A percentile compares a stretch with the other conserved stretches of the same genome.
Conservation (phyloP, 371 early-diverging fungal species). For the Paraphysoderma sedebokerense region DNA sequence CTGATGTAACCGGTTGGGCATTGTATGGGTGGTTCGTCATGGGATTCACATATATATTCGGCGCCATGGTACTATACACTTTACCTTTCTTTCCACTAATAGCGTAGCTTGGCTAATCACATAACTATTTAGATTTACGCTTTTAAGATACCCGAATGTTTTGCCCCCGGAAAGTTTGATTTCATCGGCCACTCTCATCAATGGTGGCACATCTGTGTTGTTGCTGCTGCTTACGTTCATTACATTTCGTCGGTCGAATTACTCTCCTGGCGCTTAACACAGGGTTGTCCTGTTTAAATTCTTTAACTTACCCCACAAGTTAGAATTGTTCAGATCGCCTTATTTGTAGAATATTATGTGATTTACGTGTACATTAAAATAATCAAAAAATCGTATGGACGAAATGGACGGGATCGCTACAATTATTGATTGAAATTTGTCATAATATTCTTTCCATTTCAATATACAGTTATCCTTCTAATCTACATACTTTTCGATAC, state of each 20-base stretch:
- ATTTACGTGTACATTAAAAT: too few relatives aligned
- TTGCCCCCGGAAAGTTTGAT: constrained; percentile 57
- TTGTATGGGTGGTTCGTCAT: background rate
- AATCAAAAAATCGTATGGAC: too few relatives aligned
- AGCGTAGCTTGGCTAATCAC: background rate
- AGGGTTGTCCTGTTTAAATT: too few relatives aligned
- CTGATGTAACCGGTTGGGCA: background rate
- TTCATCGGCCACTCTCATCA: constrained; percentile 54
- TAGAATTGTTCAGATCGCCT: too few relatives aligned
- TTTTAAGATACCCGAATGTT: constrained; percentile 49
- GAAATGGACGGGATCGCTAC: too few relatives aligned
- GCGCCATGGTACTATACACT: constrained; percentile 7
- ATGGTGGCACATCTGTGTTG: constrained; percentile 59
- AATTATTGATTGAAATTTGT: too few relatives aligned
- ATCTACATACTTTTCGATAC: background rate
- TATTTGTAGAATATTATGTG: too few relatives aligned
- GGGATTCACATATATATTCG: constrained; percentile 4
- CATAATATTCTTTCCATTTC: too few relatives aligned
- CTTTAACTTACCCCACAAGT: too few relatives aligned
- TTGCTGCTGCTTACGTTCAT: constrained; percentile 47
- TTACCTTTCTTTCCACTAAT: too few relatives aligned
- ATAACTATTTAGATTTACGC: constrained; percentile 52
- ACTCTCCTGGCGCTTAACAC: too few relatives aligned
- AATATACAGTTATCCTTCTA: too few relatives aligned
- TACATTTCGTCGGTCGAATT: constrained; percentile 37